Conservation (phyloP, 2,329 filamentous ascomycete genomes). For the Chaetomiaceae sp. region DNA sequence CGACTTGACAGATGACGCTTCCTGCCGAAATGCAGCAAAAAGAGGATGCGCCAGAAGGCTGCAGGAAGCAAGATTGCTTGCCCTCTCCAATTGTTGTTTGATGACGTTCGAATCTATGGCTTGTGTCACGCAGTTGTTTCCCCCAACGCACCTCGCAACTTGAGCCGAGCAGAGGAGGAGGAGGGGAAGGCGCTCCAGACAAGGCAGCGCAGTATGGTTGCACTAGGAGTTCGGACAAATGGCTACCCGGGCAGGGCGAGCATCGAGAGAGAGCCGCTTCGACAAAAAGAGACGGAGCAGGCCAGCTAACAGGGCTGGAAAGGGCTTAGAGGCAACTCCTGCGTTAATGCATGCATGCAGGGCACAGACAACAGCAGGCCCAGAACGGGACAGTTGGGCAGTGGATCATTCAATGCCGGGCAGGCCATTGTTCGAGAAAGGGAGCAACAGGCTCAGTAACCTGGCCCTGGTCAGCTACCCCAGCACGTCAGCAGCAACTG, state of each 20-base stretch:
- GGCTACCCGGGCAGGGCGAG: neutral
- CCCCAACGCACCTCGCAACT: neutral
- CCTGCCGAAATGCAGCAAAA: no score
- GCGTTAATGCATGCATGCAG: slow-evolving; percentile 25
- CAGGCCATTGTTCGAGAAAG: slow-evolving; percentile 22
- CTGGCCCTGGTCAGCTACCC: neutral
- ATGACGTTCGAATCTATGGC: no score
- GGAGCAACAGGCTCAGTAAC: slow-evolving; percentile 4
- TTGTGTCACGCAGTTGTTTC: neutral
- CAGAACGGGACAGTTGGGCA: slow-evolving; percentile 21
- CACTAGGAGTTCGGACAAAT: slow-evolving; percentile 10
- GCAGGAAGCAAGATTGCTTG: no score
- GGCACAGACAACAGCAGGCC: slow-evolving; percentile 22
- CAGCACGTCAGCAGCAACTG: slow-evolving; percentile 7
- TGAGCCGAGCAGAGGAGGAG: neutral
- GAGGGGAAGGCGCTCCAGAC: neutral
- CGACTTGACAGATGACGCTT: no score
- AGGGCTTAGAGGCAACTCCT: slow-evolving; percentile 20
- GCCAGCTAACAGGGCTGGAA: slow-evolving; percentile 14
- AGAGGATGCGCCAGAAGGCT: no score
- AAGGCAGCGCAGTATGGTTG: neutral
- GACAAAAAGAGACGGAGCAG: slow-evolving; percentile 14
- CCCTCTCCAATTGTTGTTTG: no score
- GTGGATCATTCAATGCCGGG: slow-evolving; percentile 24
- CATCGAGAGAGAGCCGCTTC: slow-evolving; percentile 3